Base-by-base conservation (phyloP, 2,329 filamentous ascomycete species). In the Monilinia fructigena region DNA sequence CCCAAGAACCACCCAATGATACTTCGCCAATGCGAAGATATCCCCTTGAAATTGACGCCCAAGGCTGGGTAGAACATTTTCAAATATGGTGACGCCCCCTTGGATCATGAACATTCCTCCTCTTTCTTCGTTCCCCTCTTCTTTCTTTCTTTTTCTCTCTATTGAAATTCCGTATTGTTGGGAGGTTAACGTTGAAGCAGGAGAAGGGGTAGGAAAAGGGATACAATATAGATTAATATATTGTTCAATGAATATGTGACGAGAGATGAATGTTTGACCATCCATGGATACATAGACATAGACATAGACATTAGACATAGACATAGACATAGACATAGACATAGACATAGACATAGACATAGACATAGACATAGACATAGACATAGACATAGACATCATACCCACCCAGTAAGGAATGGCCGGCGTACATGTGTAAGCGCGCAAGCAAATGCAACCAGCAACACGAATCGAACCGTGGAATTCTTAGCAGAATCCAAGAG, bases 21-120 rank as follows among this genome's bases (percentile, higher is more conserved):
- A 50, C n/a, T 11, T 42, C 23, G 18, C 16, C 20, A 18, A 28
- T 28, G 28, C 35, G 20, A 61, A 59, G 55, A 31, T 47, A 59
- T 20, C 26, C 26, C 40, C 12, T 45, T 47, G 55, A 47, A n/a
- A 59, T 59, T 59, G 55, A 59, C 42, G 55, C 55, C 55, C 55
- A 59, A 59, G 26, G 55, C 55, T 47, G 45, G 55, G 45, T 23
- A 59, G 47, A 35, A 35, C 5, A 7, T 35, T 61, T 26, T 52
- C 31, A 40, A 40, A 52, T 40, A 35, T 38, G 11, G 14, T 23
- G 31, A 20, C 38, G 11, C 40, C 35, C 8, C 10, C 11, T 40
- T 31, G 16, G 14, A 56, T 45, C 18, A 38, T 45, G 38, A 28
- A n/a, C 55, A 58, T 47, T 47, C 55, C 40, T 58, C 31, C 31